phyloP scores from a whole-genome alignment of 441 rosid genomes.

The Rhodomyrtus psidioides region DNA sequence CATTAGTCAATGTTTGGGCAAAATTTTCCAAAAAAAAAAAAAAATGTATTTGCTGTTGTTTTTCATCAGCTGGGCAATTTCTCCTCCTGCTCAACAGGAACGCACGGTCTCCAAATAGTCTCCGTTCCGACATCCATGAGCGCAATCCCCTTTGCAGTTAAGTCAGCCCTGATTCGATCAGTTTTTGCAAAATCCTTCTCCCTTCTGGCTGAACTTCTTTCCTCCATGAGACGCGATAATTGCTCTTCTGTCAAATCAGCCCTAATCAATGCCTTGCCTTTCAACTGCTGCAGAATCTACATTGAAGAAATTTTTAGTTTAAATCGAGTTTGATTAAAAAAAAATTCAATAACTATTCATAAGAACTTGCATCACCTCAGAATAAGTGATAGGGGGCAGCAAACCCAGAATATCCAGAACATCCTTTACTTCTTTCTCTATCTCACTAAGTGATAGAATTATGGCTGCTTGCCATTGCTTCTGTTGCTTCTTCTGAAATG shows the following conservation, averaged over 20 bases:
- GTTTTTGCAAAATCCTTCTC: slow-evolving; percentile 58
- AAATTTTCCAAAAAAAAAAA: not conserved
- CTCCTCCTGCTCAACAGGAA: slow-evolving; percentile 30
- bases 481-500: slow-evolving; percentile 64
- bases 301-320: not conserved
- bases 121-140: slow-evolving; percentile 73
- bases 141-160: slow-evolving; percentile 61
- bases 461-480: slow-evolving; percentile 44
- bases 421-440: slow-evolving; percentile 47
- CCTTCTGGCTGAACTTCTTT: slow-evolving; percentile 52
- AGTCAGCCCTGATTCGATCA: slow-evolving; percentile 64
- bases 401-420: slow-evolving; percentile 58
- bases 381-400: slow-evolving; percentile 38
- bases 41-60: not conserved
- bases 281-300: slow-evolving; percentile 53
- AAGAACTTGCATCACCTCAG: slow-evolving; percentile 27
- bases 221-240: slow-evolving; percentile 37
- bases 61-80: slow-evolving; percentile 5
- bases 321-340: not conserved
- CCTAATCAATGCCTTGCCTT: slow-evolving; percentile 55
- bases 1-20: not conserved
- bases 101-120: slow-evolving; percentile 81
- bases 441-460: slow-evolving; percentile 47
- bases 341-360: not conserved
- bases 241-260: slow-evolving; percentile 54